phyloP scores from a whole-genome alignment of 768 basidiomycete species.

The Pleurotus citrinopileatus region DNA sequence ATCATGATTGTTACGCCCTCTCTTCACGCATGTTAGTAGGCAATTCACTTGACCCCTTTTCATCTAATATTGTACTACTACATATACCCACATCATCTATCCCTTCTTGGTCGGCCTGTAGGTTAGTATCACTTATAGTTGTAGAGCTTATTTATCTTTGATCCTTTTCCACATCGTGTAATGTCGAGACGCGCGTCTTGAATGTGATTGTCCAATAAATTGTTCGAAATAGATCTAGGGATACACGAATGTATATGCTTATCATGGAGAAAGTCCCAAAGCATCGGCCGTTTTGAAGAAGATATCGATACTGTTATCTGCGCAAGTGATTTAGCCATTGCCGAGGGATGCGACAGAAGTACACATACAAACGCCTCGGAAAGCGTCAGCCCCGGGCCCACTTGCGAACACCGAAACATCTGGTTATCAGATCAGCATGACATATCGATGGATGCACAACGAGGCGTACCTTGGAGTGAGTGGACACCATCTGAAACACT shows the following conservation, averaged over 20 bases:
- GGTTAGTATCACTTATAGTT: not conserved
- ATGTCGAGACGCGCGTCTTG: too few species aligned
- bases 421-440: slow-evolving; percentile 12
- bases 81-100: not conserved
- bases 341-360: not conserved
- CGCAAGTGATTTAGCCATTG: not conserved
- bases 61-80: not conserved
- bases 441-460: not conserved
- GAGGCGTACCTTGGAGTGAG: slow-evolving; percentile 31
- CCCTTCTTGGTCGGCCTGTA: not conserved
- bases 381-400: slow-evolving; percentile 37
- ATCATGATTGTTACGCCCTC: too few species aligned
- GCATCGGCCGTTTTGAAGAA: slow-evolving; percentile 40
- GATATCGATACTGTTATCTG: slow-evolving; percentile 43
- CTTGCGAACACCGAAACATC: slow-evolving; percentile 44
- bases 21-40: too few species aligned
- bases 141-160: not conserved
- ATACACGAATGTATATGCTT: too few species aligned
- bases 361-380: slow-evolving; percentile 41
- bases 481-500: slow-evolving; percentile 38
- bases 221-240: too few species aligned
- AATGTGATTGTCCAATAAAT: too few species aligned
- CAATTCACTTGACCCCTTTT: too few species aligned
- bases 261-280: slow-evolving; percentile 26
- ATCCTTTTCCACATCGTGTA: not conserved